These are phyloP conservation scores for Blastocystis sp. DNA, from an alignment of 352 stramenopile genomes.

Conservation along the genomic window DNA sequence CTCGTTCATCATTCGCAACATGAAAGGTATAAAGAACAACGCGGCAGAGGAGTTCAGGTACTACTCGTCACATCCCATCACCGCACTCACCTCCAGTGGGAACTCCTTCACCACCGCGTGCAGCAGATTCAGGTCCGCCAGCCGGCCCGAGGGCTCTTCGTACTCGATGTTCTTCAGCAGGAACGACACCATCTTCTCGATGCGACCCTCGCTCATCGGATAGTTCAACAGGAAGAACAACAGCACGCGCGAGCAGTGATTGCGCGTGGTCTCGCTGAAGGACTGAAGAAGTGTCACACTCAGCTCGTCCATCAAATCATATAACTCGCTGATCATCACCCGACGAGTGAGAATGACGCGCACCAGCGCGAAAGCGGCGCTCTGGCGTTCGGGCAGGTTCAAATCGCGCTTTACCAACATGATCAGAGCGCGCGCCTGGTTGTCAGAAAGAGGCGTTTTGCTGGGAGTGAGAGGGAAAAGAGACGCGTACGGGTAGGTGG, in stretches of 20 bases:
- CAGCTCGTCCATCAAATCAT: constrained; percentile 83
- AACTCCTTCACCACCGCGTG: constrained; percentile 79
- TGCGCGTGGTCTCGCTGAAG: constrained; percentile 77
- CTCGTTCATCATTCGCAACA: constrained; percentile 82
- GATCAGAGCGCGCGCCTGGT: constrained; percentile 75
- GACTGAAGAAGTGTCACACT: constrained; percentile 82
- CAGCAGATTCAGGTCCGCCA: constrained; percentile 80
- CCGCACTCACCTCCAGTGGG: constrained; percentile 75
- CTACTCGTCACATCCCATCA: not conserved
- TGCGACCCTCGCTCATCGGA: constrained; percentile 79
- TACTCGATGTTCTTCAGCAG: constrained; percentile 84
- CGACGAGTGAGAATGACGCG: constrained; percentile 78
- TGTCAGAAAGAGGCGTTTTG: constrained; percentile 4
- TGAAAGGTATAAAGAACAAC: constrained; percentile 83
- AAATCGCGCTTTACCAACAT: constrained; percentile 82
- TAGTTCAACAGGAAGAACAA: constrained; percentile 85
- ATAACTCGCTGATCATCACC: constrained; percentile 82
- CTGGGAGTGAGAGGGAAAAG: not conserved
- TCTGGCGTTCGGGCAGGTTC: constrained; percentile 82
- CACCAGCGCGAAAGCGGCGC: constrained; percentile 81
- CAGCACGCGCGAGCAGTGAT: constrained; percentile 81
- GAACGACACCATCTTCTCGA: constrained; percentile 82
- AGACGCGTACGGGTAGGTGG: not conserved
- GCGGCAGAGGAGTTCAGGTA: constrained; percentile 78
- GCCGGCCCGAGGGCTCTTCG: constrained; percentile 80